Evolutionary conservation across 2,329 filamentous ascomycete genomes (phyloP).

Genomic region (Hypoxylon sp.): DNA sequence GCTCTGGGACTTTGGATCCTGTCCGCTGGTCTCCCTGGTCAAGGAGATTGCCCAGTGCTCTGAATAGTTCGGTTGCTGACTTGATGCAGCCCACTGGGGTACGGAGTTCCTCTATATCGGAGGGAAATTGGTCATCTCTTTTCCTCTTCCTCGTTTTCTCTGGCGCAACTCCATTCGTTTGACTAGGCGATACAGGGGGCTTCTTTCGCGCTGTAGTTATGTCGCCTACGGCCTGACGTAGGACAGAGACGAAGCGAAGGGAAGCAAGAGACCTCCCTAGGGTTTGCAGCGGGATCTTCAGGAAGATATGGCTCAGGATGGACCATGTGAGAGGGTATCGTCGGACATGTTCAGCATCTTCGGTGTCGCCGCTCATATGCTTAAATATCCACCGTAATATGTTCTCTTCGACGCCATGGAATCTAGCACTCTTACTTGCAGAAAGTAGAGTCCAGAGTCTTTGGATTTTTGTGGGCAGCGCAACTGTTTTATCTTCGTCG

Average conservation of each 20-base stretch:
- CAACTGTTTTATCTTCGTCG: constrained; percentile 64
- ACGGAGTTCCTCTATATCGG: constrained; percentile 60
- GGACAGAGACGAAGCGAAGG: constrained; percentile 74
- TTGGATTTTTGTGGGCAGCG: constrained; percentile 63
- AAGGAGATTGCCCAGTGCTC: constrained; percentile 63
- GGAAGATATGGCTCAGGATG: constrained; percentile 72
- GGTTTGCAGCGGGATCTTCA: constrained; percentile 76
- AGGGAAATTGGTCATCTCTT: constrained; percentile 56
- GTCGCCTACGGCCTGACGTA: constrained; percentile 77
- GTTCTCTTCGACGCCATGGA: constrained; percentile 70
- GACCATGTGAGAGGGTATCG: constrained; percentile 72
- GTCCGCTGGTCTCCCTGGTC: constrained; percentile 59
- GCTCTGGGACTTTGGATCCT: constrained; percentile 54
- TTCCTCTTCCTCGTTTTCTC: constrained; percentile 59
- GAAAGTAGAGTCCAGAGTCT: constrained; percentile 66
- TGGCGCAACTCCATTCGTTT: constrained; percentile 33
- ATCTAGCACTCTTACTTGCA: constrained; percentile 58
- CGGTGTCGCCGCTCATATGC: constrained; percentile 66
- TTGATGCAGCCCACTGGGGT: constrained; percentile 60
- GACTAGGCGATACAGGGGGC: constrained; percentile 16
- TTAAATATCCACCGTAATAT: constrained; percentile 75
- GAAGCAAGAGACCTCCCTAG: constrained; percentile 80
- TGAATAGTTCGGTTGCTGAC: constrained; percentile 65
- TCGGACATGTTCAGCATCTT: constrained; percentile 66
- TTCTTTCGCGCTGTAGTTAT: constrained; percentile 56